phyloP scores from a whole-genome alignment of 495 filamentous ascomycete species.

The Immersiella caudata region DNA sequence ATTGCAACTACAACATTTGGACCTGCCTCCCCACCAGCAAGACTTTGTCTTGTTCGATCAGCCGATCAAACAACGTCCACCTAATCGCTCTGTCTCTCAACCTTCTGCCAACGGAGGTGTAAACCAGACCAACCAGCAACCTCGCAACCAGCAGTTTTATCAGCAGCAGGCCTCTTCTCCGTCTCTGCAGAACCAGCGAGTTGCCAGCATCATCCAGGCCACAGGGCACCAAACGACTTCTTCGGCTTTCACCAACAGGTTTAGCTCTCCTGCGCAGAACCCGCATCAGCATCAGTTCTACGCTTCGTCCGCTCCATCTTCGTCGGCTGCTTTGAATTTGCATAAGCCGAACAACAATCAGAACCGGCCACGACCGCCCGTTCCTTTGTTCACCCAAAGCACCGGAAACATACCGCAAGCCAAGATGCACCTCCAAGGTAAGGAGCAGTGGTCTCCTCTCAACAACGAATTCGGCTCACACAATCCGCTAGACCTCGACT shows the following conservation, averaged over 20 bases:
- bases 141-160: conserved; percentile 38
- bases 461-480: conserved; percentile 42
- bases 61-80: conserved; percentile 48
- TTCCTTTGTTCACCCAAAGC: conserved; percentile 56
- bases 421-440: conserved; percentile 56
- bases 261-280: conserved; percentile 50
- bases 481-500: conserved; percentile 47
- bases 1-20: conserved; percentile 47
- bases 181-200: conserved; percentile 57
- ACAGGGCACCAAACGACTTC: conserved; percentile 61
- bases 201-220: conserved; percentile 62
- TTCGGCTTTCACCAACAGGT: conserved; percentile 61
- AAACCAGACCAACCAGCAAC: conserved; percentile 45
- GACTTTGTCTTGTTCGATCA: conserved; percentile 60
- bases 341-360: conserved; percentile 41
- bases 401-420: conserved; percentile 45
- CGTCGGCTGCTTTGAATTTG: conserved; percentile 46
- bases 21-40: conserved; percentile 49
- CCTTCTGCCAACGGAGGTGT: conserved; percentile 46
- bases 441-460: conserved; percentile 16
- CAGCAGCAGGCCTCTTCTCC: conserved; percentile 40
- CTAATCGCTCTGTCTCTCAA: conserved; percentile 49
- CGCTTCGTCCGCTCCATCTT: conserved; percentile 55
- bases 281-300: conserved; percentile 49
- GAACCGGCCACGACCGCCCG: conserved; percentile 54